These are phyloP conservation scores for Plantago major DNA, from an alignment of 257 asterid genomes.

Conservation along the genomic window DNA sequence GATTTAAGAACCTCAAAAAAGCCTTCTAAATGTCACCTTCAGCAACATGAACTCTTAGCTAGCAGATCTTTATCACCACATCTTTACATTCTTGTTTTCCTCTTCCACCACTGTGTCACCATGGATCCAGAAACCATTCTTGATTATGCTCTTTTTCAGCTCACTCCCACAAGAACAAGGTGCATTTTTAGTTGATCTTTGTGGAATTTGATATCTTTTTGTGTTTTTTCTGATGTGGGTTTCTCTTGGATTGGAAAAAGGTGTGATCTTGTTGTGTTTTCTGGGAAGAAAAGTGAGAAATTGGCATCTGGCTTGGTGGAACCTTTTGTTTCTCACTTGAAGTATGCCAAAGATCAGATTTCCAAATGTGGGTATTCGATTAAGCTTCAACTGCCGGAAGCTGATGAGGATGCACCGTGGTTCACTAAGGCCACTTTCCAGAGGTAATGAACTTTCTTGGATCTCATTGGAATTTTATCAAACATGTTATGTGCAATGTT, in stretches of 20 bases:
- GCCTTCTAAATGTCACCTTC: constrained; percentile 39
- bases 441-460: constrained; percentile 34
- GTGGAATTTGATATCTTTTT: constrained; percentile 6
- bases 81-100: not conserved
- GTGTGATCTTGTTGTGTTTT: constrained; percentile 81
- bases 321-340: constrained; percentile 74
- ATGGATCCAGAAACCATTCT: constrained; percentile 65
- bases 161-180: constrained; percentile 93
- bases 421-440: constrained; percentile 78
- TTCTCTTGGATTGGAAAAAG: constrained; percentile 33
- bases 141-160: constrained; percentile 76
- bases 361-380: constrained; percentile 85
- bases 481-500: constrained; percentile 1
- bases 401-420: constrained; percentile 48
- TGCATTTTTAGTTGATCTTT: constrained; percentile 18
- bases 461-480: not conserved
- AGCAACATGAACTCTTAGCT: constrained; percentile 21
- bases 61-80: not conserved
- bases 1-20: constrained; percentile 19
- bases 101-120: constrained; percentile 14
- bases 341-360: constrained; percentile 79
- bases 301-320: constrained; percentile 88
- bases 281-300: constrained; percentile 69
- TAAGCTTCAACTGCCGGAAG: constrained; percentile 51
- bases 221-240: constrained; percentile 20